These are phyloP conservation scores for Trichoderma harzianum DNA, from an alignment of 2,329 filamentous ascomycete species.

Conservation along the genomic window DNA sequence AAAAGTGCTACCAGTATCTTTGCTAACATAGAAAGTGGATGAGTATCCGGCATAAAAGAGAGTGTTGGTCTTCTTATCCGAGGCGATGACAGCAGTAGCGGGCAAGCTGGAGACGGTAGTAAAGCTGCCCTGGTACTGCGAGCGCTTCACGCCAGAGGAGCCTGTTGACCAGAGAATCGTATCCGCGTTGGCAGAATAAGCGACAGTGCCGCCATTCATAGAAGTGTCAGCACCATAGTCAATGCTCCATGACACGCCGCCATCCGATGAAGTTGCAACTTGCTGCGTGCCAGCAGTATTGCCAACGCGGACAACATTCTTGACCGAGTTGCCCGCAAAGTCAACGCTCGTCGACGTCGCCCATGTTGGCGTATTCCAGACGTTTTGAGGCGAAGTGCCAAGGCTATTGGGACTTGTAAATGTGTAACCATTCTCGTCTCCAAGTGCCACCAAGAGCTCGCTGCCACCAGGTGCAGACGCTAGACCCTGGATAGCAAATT, in stretches of 20 bases:
- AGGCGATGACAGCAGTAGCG: neutral
- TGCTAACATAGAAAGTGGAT: conserved; percentile 6
- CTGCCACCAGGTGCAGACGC: conserved; percentile 1
- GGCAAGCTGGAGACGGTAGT: conserved; percentile 4
- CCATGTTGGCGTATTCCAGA: conserved; percentile 11
- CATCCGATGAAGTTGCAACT: conserved; percentile 3
- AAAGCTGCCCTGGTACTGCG: conserved; percentile 6
- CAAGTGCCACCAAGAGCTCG: neutral
- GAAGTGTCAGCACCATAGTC: conserved; percentile 7
- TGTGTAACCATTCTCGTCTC: conserved; percentile 5
- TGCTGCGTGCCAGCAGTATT: conserved; percentile 12
- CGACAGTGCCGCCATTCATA: conserved; percentile 8
- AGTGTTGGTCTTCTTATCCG: conserved; percentile 4
- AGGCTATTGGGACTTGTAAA: neutral
- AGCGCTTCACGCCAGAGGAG: conserved; percentile 5
- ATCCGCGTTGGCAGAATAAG: conserved; percentile 4
- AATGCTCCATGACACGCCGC: conserved; percentile 7
- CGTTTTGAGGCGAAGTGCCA: neutral
- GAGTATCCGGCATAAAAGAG: conserved; percentile 4
- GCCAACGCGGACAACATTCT: conserved; percentile 8
- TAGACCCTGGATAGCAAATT: neutral
- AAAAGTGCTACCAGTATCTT: neutral
- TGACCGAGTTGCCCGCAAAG: conserved; percentile 4
- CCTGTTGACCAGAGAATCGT: conserved; percentile 11
- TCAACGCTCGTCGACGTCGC: conserved; percentile 4